Conservation (phyloP, 192 early-diverging fungal genomes). For the Backusella morwellensis region DNA sequence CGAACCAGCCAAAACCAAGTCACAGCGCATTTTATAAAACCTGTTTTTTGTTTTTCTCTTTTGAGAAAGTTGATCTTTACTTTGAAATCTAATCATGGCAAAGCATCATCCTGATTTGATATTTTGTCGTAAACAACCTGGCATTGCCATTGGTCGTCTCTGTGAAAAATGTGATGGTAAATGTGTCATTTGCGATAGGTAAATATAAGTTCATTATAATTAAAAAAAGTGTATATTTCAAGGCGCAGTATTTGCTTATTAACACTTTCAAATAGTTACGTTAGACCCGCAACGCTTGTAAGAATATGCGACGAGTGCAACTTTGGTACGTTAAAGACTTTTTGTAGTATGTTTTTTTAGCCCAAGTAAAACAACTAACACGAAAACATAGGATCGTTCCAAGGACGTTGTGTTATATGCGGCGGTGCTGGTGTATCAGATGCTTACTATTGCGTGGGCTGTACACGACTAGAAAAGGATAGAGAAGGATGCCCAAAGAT, state of each 20-base stretch:
- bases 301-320: slow-evolving; percentile 97
- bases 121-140: slow-evolving; percentile 92
- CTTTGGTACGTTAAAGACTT: slow-evolving; percentile 52
- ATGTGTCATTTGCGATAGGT: slow-evolving; percentile 96
- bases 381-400: slow-evolving; percentile 63
- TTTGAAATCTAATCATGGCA: slow-evolving; percentile 52
- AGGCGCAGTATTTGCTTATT: too few species aligned
- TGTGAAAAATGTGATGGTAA: slow-evolving; percentile 89
- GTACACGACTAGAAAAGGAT: slow-evolving; percentile 90
- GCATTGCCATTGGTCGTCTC: slow-evolving; percentile 85
- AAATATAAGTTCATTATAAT: slow-evolving; percentile 6
- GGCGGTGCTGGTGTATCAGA: slow-evolving; percentile 87
- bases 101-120: slow-evolving; percentile 91
- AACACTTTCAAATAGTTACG: slow-evolving; percentile 52
- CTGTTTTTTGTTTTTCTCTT: not conserved
- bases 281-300: slow-evolving; percentile 84
- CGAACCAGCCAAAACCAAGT: not conserved
- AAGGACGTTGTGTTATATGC: slow-evolving; percentile 91
- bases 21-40: not conserved
- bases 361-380: slow-evolving; percentile 41
- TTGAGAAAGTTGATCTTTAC: not conserved
- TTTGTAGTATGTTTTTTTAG: not conserved
- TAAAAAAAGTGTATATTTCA: not conserved
- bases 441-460: slow-evolving; percentile 94
- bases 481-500: slow-evolving; percentile 98